These are phyloP conservation scores for Sclerotinia spermophila DNA, from an alignment of 2,329 filamentous ascomycete genomes.

Conservation along the genomic window DNA sequence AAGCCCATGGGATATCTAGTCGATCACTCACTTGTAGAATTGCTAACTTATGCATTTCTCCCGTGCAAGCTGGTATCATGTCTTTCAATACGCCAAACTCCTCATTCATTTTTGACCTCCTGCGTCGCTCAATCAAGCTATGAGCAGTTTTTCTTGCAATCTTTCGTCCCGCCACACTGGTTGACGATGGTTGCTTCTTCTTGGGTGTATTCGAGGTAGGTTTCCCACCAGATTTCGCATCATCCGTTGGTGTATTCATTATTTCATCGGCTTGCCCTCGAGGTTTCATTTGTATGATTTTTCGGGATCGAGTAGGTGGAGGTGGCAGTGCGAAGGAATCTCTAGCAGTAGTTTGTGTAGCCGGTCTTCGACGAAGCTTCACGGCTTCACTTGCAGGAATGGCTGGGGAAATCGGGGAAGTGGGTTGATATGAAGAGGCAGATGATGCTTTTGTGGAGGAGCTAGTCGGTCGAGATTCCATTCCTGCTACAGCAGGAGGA, in stretches of 20 bases:
- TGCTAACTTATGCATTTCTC: constrained; percentile 96
- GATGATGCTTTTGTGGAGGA: constrained; percentile 43
- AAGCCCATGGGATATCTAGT: no score
- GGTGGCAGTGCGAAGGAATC: constrained; percentile 79
- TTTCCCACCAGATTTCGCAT: constrained; percentile 23
- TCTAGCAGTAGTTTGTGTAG: constrained; percentile 43
- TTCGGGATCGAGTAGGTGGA: constrained; percentile 84
- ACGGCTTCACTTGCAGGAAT: constrained; percentile 41
- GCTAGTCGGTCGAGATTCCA: constrained; percentile 46
- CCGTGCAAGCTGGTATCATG: constrained; percentile 94
- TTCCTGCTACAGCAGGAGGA: constrained; percentile 63
- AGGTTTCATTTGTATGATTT: constrained; percentile 98
- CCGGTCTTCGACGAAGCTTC: constrained; percentile 45
- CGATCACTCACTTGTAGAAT: constrained; percentile 72
- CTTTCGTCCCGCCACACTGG: constrained; percentile 85
- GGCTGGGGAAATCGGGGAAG: constrained; percentile 43
- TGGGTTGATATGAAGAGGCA: constrained; percentile 49
- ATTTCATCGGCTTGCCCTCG: constrained; percentile 43
- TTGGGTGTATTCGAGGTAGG: constrained; percentile 44
- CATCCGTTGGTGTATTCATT: constrained; percentile 20
- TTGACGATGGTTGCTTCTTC: constrained; percentile 72
- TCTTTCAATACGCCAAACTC: constrained; percentile 91
- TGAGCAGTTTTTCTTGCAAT: constrained; percentile 95
- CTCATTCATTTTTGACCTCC: constrained; percentile 97
- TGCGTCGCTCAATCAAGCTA: constrained; percentile 84